phyloP scores from a whole-genome alignment of 2,329 filamentous ascomycete species.

The Myrmaecium sp. region DNA sequence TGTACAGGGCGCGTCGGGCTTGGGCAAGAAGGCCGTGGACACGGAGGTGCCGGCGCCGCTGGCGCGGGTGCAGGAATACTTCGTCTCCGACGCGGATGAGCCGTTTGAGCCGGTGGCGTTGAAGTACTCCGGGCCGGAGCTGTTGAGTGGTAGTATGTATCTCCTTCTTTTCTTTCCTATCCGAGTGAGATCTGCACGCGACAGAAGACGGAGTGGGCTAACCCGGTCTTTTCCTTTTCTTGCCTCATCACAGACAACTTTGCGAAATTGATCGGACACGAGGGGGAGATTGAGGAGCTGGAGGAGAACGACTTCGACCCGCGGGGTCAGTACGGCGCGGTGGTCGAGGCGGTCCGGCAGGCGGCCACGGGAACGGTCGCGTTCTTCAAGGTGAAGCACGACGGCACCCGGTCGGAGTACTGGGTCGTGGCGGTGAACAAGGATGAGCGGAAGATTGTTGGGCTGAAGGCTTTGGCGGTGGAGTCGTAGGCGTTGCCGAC shows the following conservation, averaged over 20 bases:
- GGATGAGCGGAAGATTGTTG: slow-evolving; percentile 48
- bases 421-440: slow-evolving; percentile 54
- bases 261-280: slow-evolving; percentile 44
- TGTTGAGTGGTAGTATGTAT: slow-evolving; percentile 20
- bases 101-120: slow-evolving; percentile 64
- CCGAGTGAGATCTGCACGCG: neutral
- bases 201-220: slow-evolving; percentile 3
- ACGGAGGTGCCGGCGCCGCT: slow-evolving; percentile 38
- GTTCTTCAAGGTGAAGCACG: slow-evolving; percentile 54
- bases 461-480: slow-evolving; percentile 60
- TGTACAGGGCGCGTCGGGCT: slow-evolving; percentile 11
- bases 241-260: slow-evolving; percentile 42
- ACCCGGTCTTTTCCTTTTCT: slow-evolving; percentile 2
- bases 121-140: too few relatives aligned
- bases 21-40: slow-evolving; percentile 23
- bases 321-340: slow-evolving; percentile 48
- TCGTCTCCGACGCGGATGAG: slow-evolving; percentile 71
- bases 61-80: slow-evolving; percentile 38
- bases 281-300: slow-evolving; percentile 45
- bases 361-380: slow-evolving; percentile 47
- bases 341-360: slow-evolving; percentile 52
- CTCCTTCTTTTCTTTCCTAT: slow-evolving; percentile 1
- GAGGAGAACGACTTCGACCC: slow-evolving; percentile 58
- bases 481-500: too few relatives aligned
- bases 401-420: slow-evolving; percentile 54